Conservation (phyloP, 179 eudicot genomes). For the Sideroxylon spinosum region DNA sequence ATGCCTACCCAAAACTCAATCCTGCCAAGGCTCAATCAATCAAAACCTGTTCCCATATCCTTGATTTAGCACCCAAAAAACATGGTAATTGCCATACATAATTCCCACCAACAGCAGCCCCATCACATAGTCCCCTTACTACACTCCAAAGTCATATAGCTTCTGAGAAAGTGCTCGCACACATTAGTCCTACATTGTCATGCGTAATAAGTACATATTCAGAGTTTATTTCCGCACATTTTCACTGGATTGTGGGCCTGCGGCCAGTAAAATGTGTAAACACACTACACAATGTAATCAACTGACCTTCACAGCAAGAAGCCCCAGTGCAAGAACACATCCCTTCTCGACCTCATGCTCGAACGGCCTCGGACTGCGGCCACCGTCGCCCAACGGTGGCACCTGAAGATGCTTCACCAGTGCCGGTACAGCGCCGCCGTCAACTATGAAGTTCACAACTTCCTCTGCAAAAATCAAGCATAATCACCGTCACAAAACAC, state of each 20-base stretch:
- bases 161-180: too few relatives aligned
- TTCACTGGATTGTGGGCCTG: background rate
- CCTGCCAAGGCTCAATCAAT: background rate
- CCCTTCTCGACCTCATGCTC: slow-evolving; percentile 96
- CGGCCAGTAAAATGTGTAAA: too few relatives aligned
- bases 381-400: slow-evolving; percentile 39
- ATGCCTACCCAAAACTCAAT: background rate
- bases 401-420: slow-evolving; percentile 68
- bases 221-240: too few relatives aligned
- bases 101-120: background rate
- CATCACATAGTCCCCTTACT: background rate
- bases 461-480: slow-evolving; percentile 62
- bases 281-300: background rate
- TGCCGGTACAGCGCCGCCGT: slow-evolving; percentile 72
- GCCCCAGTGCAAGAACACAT: slow-evolving; percentile 80
- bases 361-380: slow-evolving; percentile 34
- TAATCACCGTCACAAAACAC: background rate
- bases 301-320: slow-evolving; percentile 80
- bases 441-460: slow-evolving; percentile 57
- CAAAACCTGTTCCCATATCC: background rate
- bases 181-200: background rate
- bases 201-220: background rate
- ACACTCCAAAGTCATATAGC: background rate
- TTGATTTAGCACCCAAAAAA: background rate
- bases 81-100: background rate